Conservation (phyloP, 2,329 filamentous ascomycete species). For the Clonostachys byssicola region DNA sequence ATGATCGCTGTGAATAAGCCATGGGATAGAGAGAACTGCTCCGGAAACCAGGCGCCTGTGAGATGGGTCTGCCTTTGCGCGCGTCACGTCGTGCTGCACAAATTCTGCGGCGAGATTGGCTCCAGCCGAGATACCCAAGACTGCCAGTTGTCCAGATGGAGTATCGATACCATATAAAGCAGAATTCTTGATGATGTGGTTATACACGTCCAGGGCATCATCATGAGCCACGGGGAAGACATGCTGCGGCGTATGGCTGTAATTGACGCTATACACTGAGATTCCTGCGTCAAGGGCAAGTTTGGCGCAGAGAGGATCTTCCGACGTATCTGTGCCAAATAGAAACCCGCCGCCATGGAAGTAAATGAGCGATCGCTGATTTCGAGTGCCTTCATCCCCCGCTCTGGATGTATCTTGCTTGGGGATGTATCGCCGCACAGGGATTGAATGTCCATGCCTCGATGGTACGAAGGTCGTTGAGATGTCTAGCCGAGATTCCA, state of each 20-base stretch:
- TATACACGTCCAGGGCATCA: constrained; percentile 44
- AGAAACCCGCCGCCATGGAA: constrained; percentile 51
- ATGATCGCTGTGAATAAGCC: constrained; percentile 24
- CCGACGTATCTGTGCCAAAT: constrained; percentile 42
- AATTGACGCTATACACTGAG: constrained; percentile 44
- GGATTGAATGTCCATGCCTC: neutral
- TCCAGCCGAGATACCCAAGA: constrained; percentile 41
- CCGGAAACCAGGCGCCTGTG: constrained; percentile 27
- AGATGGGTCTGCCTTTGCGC: neutral
- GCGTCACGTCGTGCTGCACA: neutral
- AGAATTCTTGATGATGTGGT: constrained; percentile 39
- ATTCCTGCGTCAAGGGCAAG: constrained; percentile 29
- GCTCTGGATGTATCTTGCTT: neutral
- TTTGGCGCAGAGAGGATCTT: constrained; percentile 39
- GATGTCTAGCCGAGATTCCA: neutral
- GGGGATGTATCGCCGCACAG: neutral
- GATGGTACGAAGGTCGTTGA: neutral
- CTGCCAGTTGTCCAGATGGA: neutral
- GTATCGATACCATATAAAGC: constrained; percentile 18
- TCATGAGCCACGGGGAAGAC: constrained; percentile 39
- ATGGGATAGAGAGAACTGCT: constrained; percentile 38
- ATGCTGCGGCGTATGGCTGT: constrained; percentile 47
- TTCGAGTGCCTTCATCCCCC: neutral
- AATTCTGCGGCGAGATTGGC: constrained; percentile 25
- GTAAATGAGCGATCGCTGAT: constrained; percentile 23